Evolutionary conservation across 2,329 filamentous ascomycete species (phyloP), one percentile per base, ranked within the genome.

Genomic region (Calonectria honghensis): DNA sequence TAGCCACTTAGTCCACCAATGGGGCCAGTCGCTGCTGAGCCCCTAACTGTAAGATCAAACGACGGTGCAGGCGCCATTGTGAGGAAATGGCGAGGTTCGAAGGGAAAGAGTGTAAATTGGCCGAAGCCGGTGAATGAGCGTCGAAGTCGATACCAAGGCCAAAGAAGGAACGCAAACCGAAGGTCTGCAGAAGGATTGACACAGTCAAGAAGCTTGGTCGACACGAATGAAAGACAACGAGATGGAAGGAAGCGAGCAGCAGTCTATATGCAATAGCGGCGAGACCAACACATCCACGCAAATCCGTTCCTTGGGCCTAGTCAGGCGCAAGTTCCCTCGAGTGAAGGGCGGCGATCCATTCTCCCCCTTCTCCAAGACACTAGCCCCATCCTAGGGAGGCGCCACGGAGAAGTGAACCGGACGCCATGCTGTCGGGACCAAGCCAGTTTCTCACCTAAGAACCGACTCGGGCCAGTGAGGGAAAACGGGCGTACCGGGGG

Each of bases 111-210:
- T 78, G 85, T 76, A 83, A 83, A 71, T 70, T 79, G 83, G 82
- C 82, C 83, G 76, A 85, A 73, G 83, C 82, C 82, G 64, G 73
- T 48, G 20, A 85, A 82, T 74, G 84, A 85, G 77, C 79, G 82
- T 82, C 18, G 74, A 50, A 78, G 75, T 78, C 82, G 73, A 74
- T 79, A 57, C 77, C 75, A 39, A 67, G 78, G 81, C 83, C 78
- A 86, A 86, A 71, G 85, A 86, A 85, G 81, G 84, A 83, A 85
- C 84, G 83, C 82, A 85, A 83, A 85, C 83, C 81, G 80, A 77
- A 77, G 67, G 83, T 82, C 77, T 82, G 82, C 84, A 85, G 79
- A 54, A 48, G 68, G 71, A 70, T 78, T 79, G 72, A 80, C 73
- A 79, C 76, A 78, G 74, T 70, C 73, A 77, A 74, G 68, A 79